These are phyloP conservation scores for Vanrija sp. DNA, from an alignment of 1,284 basidiomycete genomes.

Conservation along the genomic window DNA sequence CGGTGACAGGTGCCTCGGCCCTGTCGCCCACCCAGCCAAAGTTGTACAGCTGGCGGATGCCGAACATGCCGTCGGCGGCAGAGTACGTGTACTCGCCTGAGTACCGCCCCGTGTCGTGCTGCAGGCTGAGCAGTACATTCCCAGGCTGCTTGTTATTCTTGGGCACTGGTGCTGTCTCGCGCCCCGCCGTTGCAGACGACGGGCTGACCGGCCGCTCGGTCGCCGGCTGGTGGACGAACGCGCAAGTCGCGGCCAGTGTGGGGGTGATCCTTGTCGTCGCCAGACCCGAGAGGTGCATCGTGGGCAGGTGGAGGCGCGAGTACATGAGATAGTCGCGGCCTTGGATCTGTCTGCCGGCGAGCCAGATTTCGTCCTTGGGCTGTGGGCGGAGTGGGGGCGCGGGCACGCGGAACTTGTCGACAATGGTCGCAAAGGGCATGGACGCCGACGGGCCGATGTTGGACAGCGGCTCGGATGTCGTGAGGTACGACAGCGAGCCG, in stretches of 20 bases:
- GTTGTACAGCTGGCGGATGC: slow-evolving; percentile 84
- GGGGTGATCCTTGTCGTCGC: slow-evolving; percentile 70
- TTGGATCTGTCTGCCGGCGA: slow-evolving; percentile 70
- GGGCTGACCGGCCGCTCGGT: slow-evolving; percentile 15
- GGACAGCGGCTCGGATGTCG: slow-evolving; percentile 72
- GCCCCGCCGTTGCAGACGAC: slow-evolving; percentile 55
- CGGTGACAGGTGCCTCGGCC: slow-evolving; percentile 10
- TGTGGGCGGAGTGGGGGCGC: slow-evolving; percentile 71
- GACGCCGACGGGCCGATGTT: slow-evolving; percentile 59
- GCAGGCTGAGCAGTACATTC: slow-evolving; percentile 81
- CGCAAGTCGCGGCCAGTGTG: slow-evolving; percentile 49
- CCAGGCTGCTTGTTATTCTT: slow-evolving; percentile 49
- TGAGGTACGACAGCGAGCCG: slow-evolving; percentile 90
- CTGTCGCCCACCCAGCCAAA: slow-evolving; percentile 58
- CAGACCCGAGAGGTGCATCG: slow-evolving; percentile 79
- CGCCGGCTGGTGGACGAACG: slow-evolving; percentile 43
- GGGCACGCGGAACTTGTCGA: slow-evolving; percentile 77
- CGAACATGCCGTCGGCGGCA: slow-evolving; percentile 89
- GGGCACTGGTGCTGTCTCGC: neutral
- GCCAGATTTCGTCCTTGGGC: slow-evolving; percentile 70
- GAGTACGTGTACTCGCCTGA: slow-evolving; percentile 94
- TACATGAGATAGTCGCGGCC: slow-evolving; percentile 71
- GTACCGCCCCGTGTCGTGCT: slow-evolving; percentile 89
- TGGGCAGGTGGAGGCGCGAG: slow-evolving; percentile 85
- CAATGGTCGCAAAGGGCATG: slow-evolving; percentile 80